phyloP scores from a whole-genome alignment of 2,329 filamentous ascomycete genomes.

The Cordyceps cateniannulata region DNA sequence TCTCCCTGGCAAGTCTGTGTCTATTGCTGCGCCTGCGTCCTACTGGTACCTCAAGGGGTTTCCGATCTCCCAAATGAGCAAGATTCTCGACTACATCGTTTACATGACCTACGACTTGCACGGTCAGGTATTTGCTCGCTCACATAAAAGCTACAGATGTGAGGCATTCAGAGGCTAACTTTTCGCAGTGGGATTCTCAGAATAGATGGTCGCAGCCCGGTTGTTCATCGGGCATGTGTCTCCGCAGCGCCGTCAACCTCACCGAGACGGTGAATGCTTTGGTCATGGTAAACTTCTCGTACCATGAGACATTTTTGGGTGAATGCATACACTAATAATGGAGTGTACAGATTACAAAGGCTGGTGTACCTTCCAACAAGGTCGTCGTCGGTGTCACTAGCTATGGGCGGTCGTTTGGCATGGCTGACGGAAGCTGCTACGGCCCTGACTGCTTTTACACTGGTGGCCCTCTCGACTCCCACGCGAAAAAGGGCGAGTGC shows the following conservation, averaged over 20 bases:
- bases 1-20: conserved; percentile 4
- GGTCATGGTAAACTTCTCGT: conserved; percentile 14
- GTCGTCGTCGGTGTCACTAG: neutral
- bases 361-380: neutral
- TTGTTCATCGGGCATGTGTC: conserved; percentile 25
- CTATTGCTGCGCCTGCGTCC: conserved; percentile 21
- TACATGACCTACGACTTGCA: conserved; percentile 23
- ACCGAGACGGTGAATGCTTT: conserved; percentile 25
- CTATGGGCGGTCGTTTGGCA: neutral
- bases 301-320: conserved; percentile 19
- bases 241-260: conserved; percentile 30
- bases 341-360: neutral
- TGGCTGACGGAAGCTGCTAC: neutral
- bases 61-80: conserved; percentile 18
- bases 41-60: conserved; percentile 24
- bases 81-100: conserved; percentile 22
- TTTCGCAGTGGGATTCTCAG: conserved; percentile 14
- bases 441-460: neutral
- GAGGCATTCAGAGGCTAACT: neutral
- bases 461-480: neutral
- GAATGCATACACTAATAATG: neutral
- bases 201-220: conserved; percentile 20
- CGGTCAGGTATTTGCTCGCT: conserved; percentile 11
- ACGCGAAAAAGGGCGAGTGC: neutral
- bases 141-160: neutral